Evolutionary conservation across 73 alveolate genomes (phyloP).

Genomic region (Tetrahymena malaccensis): DNA sequence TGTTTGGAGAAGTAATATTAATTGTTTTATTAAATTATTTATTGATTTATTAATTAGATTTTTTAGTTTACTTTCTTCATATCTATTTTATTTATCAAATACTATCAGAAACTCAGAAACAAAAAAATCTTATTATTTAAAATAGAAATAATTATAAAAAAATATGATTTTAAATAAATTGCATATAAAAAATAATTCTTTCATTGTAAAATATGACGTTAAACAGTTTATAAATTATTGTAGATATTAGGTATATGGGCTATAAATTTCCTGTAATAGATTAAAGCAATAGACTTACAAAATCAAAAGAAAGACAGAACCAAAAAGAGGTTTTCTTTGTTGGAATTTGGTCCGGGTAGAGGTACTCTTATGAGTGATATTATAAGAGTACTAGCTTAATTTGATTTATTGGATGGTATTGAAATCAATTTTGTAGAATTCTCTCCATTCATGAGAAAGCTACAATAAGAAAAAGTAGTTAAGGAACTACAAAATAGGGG

Average conservation of each 20-base stretch:
- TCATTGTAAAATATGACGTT: no score
- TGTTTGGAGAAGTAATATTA: conserved; percentile 82
- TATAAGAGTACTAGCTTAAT: conserved; percentile 57
- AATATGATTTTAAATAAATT: no score
- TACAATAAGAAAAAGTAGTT: conserved; percentile 46
- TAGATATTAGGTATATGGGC: conserved; percentile 61
- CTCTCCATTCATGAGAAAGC: conserved; percentile 44
- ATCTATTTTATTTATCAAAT: background rate
- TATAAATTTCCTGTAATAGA: conserved; percentile 20
- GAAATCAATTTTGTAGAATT: conserved; percentile 49
- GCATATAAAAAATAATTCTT: no score
- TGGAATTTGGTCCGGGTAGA: conserved; percentile 88
- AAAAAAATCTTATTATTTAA: no score
- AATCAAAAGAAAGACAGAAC: background rate
- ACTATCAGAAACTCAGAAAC: background rate
- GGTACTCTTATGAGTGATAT: conserved; percentile 75
- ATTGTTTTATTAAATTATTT: background rate
- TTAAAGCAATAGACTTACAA: conserved; percentile 30
- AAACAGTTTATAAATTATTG: background rate
- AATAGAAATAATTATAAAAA: no score
- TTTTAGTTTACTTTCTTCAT: background rate
- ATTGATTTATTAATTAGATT: no score
- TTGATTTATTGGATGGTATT: conserved; percentile 39
- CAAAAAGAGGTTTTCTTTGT: conserved; percentile 44
- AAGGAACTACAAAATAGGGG: conserved; percentile 20